These are phyloP conservation scores for Nigrospora oryzae DNA, from an alignment of 2,329 filamentous ascomycete genomes.

Conservation along the genomic window DNA sequence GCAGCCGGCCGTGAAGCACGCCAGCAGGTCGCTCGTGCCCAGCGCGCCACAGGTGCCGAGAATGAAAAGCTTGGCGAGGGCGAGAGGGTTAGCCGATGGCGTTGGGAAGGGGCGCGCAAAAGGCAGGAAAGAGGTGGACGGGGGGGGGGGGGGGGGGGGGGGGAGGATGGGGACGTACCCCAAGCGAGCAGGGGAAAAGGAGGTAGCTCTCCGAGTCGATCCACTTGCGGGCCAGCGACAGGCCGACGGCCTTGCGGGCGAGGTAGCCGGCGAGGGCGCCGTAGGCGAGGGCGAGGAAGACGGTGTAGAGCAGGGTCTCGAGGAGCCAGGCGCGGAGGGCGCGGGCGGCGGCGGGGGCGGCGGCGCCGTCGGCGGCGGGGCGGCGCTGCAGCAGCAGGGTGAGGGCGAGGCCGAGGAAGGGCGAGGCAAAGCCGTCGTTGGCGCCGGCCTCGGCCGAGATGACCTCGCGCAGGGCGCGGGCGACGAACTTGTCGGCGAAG, in stretches of 20 bases:
- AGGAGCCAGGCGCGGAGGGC: constrained; percentile 48
- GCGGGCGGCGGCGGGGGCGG: constrained; percentile 52
- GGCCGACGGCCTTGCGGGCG: constrained; percentile 36
- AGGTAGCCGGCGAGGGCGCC: constrained; percentile 41
- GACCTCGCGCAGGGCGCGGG: constrained; percentile 47
- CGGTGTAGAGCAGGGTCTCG: constrained; percentile 52
- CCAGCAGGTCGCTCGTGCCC: constrained; percentile 51
- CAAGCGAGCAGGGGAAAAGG: constrained; percentile 41
- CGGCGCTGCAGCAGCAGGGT: background rate
- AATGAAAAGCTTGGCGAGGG: constrained; percentile 37
- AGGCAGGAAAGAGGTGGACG: too few species aligned
- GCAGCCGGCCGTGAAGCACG: constrained; percentile 52
- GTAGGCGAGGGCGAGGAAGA: constrained; percentile 42
- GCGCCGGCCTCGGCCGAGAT: constrained; percentile 56
- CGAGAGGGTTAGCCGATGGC: too few species aligned
- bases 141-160: too few species aligned
- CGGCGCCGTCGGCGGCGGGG: constrained; percentile 52
- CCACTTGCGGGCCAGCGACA: constrained; percentile 37
- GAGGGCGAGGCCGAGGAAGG: constrained; percentile 49
- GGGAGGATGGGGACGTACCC: constrained; percentile 17
- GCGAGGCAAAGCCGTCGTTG: constrained; percentile 56
- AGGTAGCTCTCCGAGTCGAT: constrained; percentile 47
- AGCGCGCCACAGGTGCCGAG: constrained; percentile 48
- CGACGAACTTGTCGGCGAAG: constrained; percentile 53
- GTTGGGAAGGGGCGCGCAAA: too few species aligned